Base-by-base conservation (phyloP, 1,139 yeast species). In the Saccharomyces hybrid region DNA sequence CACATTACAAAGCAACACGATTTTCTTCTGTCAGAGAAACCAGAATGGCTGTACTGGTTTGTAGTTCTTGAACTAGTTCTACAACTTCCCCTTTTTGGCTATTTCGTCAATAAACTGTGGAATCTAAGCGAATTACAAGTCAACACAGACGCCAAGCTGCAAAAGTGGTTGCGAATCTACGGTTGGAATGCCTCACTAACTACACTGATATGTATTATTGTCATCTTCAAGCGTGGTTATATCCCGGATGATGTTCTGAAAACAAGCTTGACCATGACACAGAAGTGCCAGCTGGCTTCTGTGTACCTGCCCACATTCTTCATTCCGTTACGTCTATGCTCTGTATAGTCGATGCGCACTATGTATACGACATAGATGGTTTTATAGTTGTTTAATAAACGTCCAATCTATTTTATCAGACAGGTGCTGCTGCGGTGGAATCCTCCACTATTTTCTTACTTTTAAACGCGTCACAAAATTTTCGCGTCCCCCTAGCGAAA, bases 1-100 rank as follows among this genome's bases (percentile, higher is more conserved):
- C 97, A 91, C 64, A 72, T 86, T 42, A 52, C 68, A 2, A 62
- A 72, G 41, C 88, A 90, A 71, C 79, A 84, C 55, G 98, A 91
- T 69, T 81, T 87, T 59, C 73, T 91, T 32, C 75, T 88, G 13
- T 67, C 70, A 2, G 70, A 77, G 13, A 82, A 87, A 5, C 83
- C 86, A 1, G 60, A 67, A 1, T 90, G 97, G 97, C 77, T 91
- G 56, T 73, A 78, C 59, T 72, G 79, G 42, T 89, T 86, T 69
- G 95, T 90, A 1, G 71, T 78, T 63, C 67, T 88, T 51, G 98
- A 91, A 69, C 62, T 90, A 52, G 54, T 82, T 2, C 78, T 86
- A 63, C 98, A 91, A 70, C 70, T 86, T 52, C 98, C 98, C 0
- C 75, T 86, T 31, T 91, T 91, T 69, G 66, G 85, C 52, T 62